phyloP scores from a whole-genome alignment of 805 yeast species.

The Myxozyma melibiosi region DNA sequence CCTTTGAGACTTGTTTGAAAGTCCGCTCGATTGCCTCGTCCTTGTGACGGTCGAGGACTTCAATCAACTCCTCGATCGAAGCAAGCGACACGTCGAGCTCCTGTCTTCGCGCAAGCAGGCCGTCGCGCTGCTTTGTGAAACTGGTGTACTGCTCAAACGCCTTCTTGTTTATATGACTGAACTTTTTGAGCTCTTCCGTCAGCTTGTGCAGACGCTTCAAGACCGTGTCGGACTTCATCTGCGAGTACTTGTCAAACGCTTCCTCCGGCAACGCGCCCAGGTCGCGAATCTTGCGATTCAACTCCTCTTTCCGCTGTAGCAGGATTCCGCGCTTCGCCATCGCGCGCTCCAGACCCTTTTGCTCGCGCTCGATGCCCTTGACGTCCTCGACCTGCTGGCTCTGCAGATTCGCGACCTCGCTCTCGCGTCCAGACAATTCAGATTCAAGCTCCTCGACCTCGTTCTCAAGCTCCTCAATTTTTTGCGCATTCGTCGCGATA shows the following conservation, averaged over 20 bases:
- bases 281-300: conserved; percentile 72
- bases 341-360: conserved; percentile 64
- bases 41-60: conserved; percentile 72
- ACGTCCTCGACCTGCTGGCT: conserved; percentile 58
- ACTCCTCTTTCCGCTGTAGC: conserved; percentile 64
- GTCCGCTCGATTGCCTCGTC: conserved; percentile 79
- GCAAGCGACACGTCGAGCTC: conserved; percentile 71
- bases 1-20: conserved; percentile 71
- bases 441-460: conserved; percentile 30
- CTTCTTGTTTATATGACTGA: conserved; percentile 80
- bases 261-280: conserved; percentile 90
- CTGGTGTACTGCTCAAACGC: conserved; percentile 81
- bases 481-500: conserved; percentile 38
- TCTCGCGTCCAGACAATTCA: conserved; percentile 43
- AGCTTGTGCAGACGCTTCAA: conserved; percentile 54
- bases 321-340: conserved; percentile 65
- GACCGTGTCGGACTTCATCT: conserved; percentile 54
- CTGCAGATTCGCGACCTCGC: conserved; percentile 53
- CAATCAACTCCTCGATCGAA: conserved; percentile 73
- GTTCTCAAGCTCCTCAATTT: conserved; percentile 38
- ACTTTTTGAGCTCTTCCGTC: conserved; percentile 60
- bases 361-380: conserved; percentile 59
- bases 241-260: conserved; percentile 58
- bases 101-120: conserved; percentile 61
- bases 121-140: conserved; percentile 72